A percentile compares a stretch with the other conserved stretches of the same genome.
Conservation (phyloP, 2,329 filamentous ascomycete genomes). For the Fusarium sp. region DNA sequence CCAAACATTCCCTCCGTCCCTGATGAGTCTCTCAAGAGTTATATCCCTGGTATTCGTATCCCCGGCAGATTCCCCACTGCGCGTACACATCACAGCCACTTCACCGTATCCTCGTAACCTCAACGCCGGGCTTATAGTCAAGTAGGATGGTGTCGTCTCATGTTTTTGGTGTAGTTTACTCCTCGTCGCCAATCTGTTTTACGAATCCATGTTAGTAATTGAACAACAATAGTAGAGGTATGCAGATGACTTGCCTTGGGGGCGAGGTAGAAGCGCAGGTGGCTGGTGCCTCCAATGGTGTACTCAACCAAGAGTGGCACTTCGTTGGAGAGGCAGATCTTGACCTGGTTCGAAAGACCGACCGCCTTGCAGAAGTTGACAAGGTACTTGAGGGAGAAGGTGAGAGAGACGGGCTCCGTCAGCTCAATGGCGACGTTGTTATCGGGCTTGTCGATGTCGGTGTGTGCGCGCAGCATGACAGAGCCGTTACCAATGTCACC, state of each 20-base stretch:
- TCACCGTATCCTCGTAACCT: slow-evolving; percentile 24
- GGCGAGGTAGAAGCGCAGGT: slow-evolving; percentile 95
- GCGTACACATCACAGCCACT: slow-evolving; percentile 24
- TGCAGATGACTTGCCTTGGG: slow-evolving; percentile 76
- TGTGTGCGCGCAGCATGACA: slow-evolving; percentile 88
- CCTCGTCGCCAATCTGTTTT: slow-evolving; percentile 52
- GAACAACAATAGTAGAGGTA: not conserved
- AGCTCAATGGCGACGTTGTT: slow-evolving; percentile 88
- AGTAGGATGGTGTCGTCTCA: slow-evolving; percentile 27
- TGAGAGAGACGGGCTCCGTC: slow-evolving; percentile 89
- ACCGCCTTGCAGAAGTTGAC: slow-evolving; percentile 99
- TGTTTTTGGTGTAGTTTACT: slow-evolving; percentile 41
- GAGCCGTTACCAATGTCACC: slow-evolving; percentile 97
- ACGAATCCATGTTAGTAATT: slow-evolving; percentile 14
- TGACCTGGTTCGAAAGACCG: slow-evolving; percentile 80
- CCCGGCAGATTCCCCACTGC: slow-evolving; percentile 20
- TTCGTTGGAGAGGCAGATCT: slow-evolving; percentile 93
- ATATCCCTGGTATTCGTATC: slow-evolving; percentile 32
- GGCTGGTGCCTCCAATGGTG: slow-evolving; percentile 78
- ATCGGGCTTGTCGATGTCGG: slow-evolving; percentile 86
- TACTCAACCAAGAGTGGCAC: slow-evolving; percentile 97
- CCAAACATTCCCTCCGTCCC: slow-evolving; percentile 7
- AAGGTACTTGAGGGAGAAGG: slow-evolving; percentile 98
- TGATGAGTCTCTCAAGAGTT: slow-evolving; percentile 12
- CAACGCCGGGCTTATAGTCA: slow-evolving; percentile 32